phyloP scores from a whole-genome alignment of 1,284 basidiomycete species.

The Rhodofomes roseus region DNA sequence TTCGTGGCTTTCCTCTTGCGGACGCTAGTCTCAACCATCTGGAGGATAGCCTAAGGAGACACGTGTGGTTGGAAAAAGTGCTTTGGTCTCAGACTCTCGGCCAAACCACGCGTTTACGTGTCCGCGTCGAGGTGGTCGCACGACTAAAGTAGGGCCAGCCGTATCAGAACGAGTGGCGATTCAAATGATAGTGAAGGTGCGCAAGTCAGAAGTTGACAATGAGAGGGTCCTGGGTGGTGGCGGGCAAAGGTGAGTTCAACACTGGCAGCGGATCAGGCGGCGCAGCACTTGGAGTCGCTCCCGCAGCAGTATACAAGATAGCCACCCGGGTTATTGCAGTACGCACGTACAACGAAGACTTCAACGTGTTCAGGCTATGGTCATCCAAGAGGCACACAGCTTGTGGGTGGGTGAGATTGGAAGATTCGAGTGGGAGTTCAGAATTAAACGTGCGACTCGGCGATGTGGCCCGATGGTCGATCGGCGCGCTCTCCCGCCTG shows the following conservation, averaged over 20 bases:
- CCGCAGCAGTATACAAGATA: too few relatives aligned
- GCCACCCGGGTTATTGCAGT: too few relatives aligned
- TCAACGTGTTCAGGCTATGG: too few relatives aligned
- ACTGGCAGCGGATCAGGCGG: neutral
- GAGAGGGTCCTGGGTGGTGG: neutral
- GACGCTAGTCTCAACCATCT: constrained; percentile 2
- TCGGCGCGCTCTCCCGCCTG: too few relatives aligned
- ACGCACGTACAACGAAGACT: too few relatives aligned
- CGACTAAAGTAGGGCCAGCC: neutral
- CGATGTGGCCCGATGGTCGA: too few relatives aligned
- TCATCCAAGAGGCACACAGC: too few relatives aligned
- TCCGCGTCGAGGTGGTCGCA: neutral
- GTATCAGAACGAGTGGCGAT: neutral
- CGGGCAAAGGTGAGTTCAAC: neutral
- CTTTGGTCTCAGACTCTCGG: neutral
- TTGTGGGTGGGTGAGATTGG: too few relatives aligned
- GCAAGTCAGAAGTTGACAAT: neutral
- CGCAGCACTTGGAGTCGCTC: neutral
- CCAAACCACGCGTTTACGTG: neutral
- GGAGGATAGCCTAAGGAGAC: neutral
- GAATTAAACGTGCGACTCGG: too few relatives aligned
- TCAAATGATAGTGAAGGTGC: neutral
- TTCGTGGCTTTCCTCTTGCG: constrained; percentile 7
- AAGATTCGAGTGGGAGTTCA: too few relatives aligned
- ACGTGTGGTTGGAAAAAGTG: neutral